Percentiles rank a stretch among this genome's conserved stretches.
These are phyloP conservation scores for Fomitopsis serialis DNA, from an alignment of 768 basidiomycete genomes.

Conservation along the genomic window DNA sequence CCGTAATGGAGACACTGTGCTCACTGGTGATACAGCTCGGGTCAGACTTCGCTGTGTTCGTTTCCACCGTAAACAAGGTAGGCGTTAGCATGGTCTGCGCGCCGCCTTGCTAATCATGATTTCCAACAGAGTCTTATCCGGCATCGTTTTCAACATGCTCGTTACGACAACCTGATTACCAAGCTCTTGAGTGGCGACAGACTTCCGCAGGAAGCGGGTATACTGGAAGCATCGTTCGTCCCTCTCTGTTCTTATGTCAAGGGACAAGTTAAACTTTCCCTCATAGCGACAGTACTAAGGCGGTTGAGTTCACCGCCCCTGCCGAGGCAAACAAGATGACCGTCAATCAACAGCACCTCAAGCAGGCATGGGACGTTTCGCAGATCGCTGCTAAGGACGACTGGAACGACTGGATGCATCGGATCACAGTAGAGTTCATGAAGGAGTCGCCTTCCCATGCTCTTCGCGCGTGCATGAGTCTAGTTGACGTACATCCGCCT, in stretches of 20 bases:
- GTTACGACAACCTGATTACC: conserved; percentile 83
- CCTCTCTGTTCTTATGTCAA: background rate
- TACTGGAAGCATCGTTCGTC: conserved; percentile 40
- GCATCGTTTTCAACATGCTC: conserved; percentile 70
- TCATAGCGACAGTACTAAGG: conserved; percentile 53
- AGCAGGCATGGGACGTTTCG: conserved; percentile 92
- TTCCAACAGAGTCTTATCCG: conserved; percentile 60
- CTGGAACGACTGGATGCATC: conserved; percentile 95
- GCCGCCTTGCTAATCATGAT: conserved; percentile 1
- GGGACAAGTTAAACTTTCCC: conserved; percentile 14
- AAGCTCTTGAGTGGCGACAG: conserved; percentile 91
- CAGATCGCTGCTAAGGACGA: conserved; percentile 74
- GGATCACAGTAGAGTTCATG: conserved; percentile 92
- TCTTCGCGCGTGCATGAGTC: conserved; percentile 90
- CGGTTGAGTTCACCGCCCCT: conserved; percentile 73
- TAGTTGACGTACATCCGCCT: conserved; percentile 88
- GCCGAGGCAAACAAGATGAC: conserved; percentile 80
- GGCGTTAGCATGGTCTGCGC: conserved; percentile 6
- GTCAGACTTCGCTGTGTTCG: conserved; percentile 95
- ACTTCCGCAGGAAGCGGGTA: conserved; percentile 72
- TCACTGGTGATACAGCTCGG: conserved; percentile 91
- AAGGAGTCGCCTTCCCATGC: conserved; percentile 98
- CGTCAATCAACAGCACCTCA: conserved; percentile 96
- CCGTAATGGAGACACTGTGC: conserved; percentile 91
- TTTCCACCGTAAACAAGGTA: conserved; percentile 96